phyloP scores from a whole-genome alignment of 441 rosid species.

The Pelargonium australe region DNA sequence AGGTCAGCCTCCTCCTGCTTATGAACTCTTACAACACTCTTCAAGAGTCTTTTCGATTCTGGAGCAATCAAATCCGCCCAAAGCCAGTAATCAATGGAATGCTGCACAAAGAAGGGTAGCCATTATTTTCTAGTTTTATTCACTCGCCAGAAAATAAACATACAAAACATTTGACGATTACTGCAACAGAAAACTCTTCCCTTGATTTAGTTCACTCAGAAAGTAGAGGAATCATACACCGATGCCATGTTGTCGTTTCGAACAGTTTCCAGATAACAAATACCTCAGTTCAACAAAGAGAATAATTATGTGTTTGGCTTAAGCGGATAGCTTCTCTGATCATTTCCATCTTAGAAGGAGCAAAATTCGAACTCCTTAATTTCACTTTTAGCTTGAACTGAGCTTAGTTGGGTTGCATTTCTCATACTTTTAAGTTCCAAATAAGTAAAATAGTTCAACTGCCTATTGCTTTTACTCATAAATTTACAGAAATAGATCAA shows the following conservation, averaged over 20 bases:
- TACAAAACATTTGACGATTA: background rate
- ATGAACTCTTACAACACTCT: slow-evolving; percentile 65
- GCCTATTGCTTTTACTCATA: too few species aligned
- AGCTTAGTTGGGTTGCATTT: too few species aligned
- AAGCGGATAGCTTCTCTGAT: background rate
- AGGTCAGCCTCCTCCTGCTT: slow-evolving; percentile 78
- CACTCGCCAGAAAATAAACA: background rate
- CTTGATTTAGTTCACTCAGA: too few species aligned
- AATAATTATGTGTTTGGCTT: background rate
- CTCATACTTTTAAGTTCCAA: too few species aligned
- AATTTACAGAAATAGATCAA: too few species aligned
- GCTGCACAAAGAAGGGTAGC: slow-evolving; percentile 37
- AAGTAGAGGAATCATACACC: too few species aligned
- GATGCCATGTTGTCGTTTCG: background rate
- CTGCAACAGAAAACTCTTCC: background rate
- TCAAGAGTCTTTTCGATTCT: slow-evolving; percentile 63
- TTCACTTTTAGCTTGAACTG: background rate
- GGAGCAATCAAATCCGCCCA: slow-evolving; percentile 89
- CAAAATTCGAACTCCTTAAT: background rate
- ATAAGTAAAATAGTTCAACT: too few species aligned
- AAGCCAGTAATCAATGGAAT: slow-evolving; percentile 93
- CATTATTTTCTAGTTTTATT: background rate
- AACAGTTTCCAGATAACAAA: background rate
- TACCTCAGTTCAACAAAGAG: background rate
- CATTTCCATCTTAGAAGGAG: background rate